phyloP scores from a whole-genome alignment of 805 yeast genomes.

The Sporopachydermia quercuum region DNA sequence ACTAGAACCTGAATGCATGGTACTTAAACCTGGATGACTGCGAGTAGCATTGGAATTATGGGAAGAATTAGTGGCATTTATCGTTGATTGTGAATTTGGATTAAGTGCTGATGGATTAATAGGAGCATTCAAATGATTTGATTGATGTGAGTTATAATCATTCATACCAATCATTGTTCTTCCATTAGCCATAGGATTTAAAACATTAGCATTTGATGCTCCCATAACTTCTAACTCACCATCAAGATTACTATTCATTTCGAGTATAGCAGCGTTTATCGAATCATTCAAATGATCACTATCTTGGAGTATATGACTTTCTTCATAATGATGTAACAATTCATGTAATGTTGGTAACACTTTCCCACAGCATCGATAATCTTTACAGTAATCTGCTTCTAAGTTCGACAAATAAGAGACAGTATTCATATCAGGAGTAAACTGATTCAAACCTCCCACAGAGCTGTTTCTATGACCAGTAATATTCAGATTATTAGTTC shows the following conservation, averaged over 20 bases:
- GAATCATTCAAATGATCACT: conserved; percentile 17
- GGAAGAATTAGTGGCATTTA: background rate
- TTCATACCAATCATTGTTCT: background rate
- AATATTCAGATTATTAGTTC: conserved; percentile 8
- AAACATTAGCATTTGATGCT: background rate
- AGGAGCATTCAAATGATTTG: no score
- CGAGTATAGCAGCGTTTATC: conserved; percentile 23
- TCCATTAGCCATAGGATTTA: background rate
- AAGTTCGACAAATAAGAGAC: conserved; percentile 80
- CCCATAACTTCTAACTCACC: background rate
- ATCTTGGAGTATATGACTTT: conserved; percentile 58
- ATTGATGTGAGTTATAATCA: no score
- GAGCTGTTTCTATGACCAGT: conserved; percentile 7
- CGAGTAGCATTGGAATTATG: no score
- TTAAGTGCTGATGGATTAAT: no score
- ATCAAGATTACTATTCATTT: conserved; percentile 16
- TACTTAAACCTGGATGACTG: no score
- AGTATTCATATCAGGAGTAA: conserved; percentile 25
- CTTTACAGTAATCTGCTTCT: conserved; percentile 93
- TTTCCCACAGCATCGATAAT: conserved; percentile 92
- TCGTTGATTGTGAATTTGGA: no score
- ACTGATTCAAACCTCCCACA: no score
- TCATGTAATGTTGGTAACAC: conserved; percentile 88
- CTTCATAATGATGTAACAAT: conserved; percentile 86
- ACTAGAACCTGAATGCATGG: no score